Evolutionary conservation across 208 protist genomes (phyloP), one percentile per base, ranked within the genome.

Genomic region (Crithidia brevicula): DNA sequence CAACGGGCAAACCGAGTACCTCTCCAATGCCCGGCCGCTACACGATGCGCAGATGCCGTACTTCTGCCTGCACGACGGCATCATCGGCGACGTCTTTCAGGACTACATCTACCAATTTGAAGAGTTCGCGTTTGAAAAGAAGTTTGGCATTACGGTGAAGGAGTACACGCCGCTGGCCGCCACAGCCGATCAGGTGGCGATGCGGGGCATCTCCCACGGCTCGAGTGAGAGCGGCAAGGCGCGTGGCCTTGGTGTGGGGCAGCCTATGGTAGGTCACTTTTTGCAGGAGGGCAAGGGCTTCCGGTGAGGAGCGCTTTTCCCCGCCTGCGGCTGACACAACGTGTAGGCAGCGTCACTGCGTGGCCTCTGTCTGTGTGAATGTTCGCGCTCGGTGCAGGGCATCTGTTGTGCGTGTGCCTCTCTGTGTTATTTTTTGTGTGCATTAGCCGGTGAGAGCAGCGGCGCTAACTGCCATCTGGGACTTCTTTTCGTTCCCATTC

Each of bases 41-140:
- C 89, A 97, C 80, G 89, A 97, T 56, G 53, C 83, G 15, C 85
- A 95, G 76, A 83, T 97, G 92, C 81, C 80, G 25, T 95, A 95
- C 74, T 97, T 97, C 77, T 80, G 81, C 59, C 78, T 97, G 30
- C 89, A 95, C 67, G 85, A 95, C 43, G 92, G 89, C 61, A 47
- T 93, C 46, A 82, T 97, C 60, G 82, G 79, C 33, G 85, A 94
- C 30, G 84, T 85, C 25, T 95, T 97, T 72, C 71, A 87, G 52
- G 77, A 72, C 63, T 97, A 95, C 75, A 89, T 94, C 54, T 80
- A 89, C 72, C 92, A 97, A 56, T 97, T 97, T 68, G 84, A 88
- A 60, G 87, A 95, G 74, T 97, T 95, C 71, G 92, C 92, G n/a
- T 94, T 82, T 47, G 89, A 97, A 72, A 89, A 89, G 63, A 85